Conservation (phyloP, 1,139 yeast species). For the Lodderomyces orthopsilosis region DNA sequence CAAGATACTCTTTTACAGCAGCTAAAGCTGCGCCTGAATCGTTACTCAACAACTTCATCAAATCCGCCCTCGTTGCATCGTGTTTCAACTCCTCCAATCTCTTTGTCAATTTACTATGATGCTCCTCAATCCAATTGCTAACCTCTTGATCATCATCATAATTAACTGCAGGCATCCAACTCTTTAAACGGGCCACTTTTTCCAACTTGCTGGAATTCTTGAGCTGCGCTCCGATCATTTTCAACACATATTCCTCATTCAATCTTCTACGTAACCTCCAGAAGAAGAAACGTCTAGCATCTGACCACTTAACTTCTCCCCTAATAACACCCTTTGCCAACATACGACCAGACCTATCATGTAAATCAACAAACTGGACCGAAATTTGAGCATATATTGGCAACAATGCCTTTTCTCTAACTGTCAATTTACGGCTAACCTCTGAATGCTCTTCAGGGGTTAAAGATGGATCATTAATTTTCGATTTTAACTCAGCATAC, state of each 20-base stretch:
- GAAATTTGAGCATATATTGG: slow-evolving; percentile 92
- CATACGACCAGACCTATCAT: slow-evolving; percentile 97
- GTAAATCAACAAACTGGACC: slow-evolving; percentile 95
- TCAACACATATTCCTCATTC: slow-evolving; percentile 85
- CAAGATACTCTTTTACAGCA: slow-evolving; percentile 61
- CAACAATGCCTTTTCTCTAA: slow-evolving; percentile 74
- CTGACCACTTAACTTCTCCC: slow-evolving; percentile 79
- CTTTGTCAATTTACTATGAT: slow-evolving; percentile 61
- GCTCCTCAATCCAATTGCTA: slow-evolving; percentile 82
- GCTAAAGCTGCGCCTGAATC: slow-evolving; percentile 53
- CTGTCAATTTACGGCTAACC: slow-evolving; percentile 62
- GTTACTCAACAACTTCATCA: slow-evolving; percentile 57
- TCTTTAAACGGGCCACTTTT: slow-evolving; percentile 79
- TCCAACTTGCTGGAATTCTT: slow-evolving; percentile 69
- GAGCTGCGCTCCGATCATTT: slow-evolving; percentile 66
- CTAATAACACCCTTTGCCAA: slow-evolving; percentile 88
- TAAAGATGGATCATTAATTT: slow-evolving; percentile 52
- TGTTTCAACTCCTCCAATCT: slow-evolving; percentile 62
- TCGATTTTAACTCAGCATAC: slow-evolving; percentile 64
- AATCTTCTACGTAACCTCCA: slow-evolving; percentile 98
- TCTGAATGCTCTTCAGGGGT: slow-evolving; percentile 65
- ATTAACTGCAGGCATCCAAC: slow-evolving; percentile 81
- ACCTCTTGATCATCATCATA: slow-evolving; percentile 74
- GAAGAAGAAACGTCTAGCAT: slow-evolving; percentile 95
- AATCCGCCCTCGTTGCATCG: slow-evolving; percentile 60